phyloP scores from a whole-genome alignment of 805 yeast species.

The Kuraishia borneana region DNA sequence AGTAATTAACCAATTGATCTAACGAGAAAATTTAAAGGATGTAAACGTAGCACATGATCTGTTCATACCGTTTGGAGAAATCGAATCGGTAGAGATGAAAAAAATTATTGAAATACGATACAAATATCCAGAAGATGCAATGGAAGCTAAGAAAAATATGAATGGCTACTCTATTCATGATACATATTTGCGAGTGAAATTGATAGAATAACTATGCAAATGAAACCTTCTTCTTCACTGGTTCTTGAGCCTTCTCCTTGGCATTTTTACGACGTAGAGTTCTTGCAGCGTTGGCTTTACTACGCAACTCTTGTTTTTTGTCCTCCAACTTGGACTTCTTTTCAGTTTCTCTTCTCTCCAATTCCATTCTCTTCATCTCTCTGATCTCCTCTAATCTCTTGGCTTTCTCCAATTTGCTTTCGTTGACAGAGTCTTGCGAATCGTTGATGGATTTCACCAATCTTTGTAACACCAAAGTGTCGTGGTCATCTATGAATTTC shows the following conservation, averaged over 20 bases:
- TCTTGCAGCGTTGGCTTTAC: slow-evolving; percentile 63
- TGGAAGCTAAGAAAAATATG: slow-evolving; percentile 11
- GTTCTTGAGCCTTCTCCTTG: slow-evolving; percentile 15
- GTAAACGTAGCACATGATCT: slow-evolving; percentile 4
- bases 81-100: slow-evolving; percentile 3
- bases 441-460: slow-evolving; percentile 76
- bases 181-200: slow-evolving; percentile 5
- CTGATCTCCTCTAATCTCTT: slow-evolving; percentile 83
- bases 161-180: slow-evolving; percentile 11
- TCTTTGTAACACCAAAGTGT: slow-evolving; percentile 49
- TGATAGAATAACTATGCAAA: slow-evolving; percentile 22
- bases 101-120: slow-evolving; percentile 5
- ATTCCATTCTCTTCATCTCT: slow-evolving; percentile 75
- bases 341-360: slow-evolving; percentile 70
- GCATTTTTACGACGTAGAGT: slow-evolving; percentile 51
- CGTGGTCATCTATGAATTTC: slow-evolving; percentile 63
- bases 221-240: slow-evolving; percentile 32
- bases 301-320: slow-evolving; percentile 68
- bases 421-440: slow-evolving; percentile 64
- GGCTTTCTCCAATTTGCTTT: slow-evolving; percentile 84
- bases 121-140: slow-evolving; percentile 8
- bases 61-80: slow-evolving; percentile 10
- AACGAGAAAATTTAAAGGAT: background rate
- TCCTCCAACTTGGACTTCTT: slow-evolving; percentile 61
- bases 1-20: background rate